A percentile compares a stretch with the other conserved stretches of the same genome.
Conservation (phyloP, 495 filamentous ascomycete genomes). For the Penicillium arizonense region DNA sequence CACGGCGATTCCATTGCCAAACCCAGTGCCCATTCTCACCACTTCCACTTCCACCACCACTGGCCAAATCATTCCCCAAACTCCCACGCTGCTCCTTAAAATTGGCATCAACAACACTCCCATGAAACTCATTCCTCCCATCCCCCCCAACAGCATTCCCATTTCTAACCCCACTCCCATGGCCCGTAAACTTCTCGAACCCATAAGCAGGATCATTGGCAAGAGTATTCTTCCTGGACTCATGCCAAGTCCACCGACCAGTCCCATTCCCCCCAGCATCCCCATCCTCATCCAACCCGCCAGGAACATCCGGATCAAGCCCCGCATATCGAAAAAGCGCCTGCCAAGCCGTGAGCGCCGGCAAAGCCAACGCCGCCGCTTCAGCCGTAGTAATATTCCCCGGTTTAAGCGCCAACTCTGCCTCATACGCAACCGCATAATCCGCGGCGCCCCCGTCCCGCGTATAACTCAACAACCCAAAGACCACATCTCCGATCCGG, state of each 20-base stretch:
- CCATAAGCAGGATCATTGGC: neutral
- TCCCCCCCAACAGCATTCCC: neutral
- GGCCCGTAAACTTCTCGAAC: neutral
- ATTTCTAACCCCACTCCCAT: neutral
- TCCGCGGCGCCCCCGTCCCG: conserved; percentile 52
- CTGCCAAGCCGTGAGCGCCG: conserved; percentile 56
- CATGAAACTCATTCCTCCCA: neutral
- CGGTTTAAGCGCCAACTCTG: conserved; percentile 51
- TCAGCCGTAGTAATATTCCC: conserved; percentile 45
- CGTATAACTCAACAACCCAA: conserved; percentile 45
- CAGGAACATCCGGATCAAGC: conserved; percentile 23
- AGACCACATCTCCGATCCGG: conserved; percentile 52
- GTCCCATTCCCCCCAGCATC: conserved; percentile 3
- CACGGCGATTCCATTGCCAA: conserved; percentile 9
- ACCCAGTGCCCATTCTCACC: conserved; percentile 2
- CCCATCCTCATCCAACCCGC: conserved; percentile 1
- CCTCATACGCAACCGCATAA: conserved; percentile 48
- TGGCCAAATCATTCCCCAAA: neutral
- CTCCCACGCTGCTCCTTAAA: neutral
- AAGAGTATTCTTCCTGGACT: neutral
- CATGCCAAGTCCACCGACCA: conserved; percentile 4
- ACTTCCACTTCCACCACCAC: neutral
- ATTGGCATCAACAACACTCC: neutral
- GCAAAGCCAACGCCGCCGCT: conserved; percentile 52
- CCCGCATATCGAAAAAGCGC: conserved; percentile 55